phyloP scores from a whole-genome alignment of 2,329 filamentous ascomycete genomes.

The Davidsoniella neocaledoniae region DNA sequence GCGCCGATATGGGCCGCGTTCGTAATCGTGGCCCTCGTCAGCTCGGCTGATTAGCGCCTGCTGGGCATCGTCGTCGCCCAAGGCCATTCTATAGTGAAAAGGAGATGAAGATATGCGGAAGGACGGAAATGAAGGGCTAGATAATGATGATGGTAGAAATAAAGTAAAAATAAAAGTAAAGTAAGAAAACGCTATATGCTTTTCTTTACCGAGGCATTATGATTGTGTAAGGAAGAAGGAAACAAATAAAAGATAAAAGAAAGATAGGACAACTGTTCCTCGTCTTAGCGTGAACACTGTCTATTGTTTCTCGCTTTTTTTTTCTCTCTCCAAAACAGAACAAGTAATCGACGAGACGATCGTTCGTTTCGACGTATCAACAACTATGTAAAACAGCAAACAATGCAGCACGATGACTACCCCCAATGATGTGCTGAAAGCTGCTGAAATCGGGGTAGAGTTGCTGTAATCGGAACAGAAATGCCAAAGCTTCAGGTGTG shows the following conservation, averaged over 20 bases:
- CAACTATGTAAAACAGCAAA: too few relatives aligned
- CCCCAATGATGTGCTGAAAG: too few relatives aligned
- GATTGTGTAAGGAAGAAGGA: neutral
- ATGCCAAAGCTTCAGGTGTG: too few relatives aligned
- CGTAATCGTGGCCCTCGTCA: constrained; percentile 17
- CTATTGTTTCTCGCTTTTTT: neutral
- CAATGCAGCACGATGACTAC: too few relatives aligned
- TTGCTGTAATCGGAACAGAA: too few relatives aligned
- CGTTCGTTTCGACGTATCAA: too few relatives aligned
- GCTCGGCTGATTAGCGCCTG: neutral
- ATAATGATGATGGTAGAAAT: neutral
- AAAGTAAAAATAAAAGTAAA: neutral
- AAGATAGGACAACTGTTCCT: constrained; percentile 1
- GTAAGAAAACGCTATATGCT: too few relatives aligned
- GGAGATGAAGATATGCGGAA: neutral
- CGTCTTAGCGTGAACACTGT: neutral
- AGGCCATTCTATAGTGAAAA: neutral
- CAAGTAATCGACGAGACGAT: neutral
- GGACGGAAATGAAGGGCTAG: neutral
- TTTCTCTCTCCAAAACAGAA: neutral
- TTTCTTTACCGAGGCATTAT: too few relatives aligned
- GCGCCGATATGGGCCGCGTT: constrained; percentile 16
- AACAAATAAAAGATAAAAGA: constrained; percentile 3
- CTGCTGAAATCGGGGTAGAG: too few relatives aligned
- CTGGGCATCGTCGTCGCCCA: constrained; percentile 4